Conservation (phyloP, 2,329 filamentous ascomycete species). For the Fusarium keratoplasticum region DNA sequence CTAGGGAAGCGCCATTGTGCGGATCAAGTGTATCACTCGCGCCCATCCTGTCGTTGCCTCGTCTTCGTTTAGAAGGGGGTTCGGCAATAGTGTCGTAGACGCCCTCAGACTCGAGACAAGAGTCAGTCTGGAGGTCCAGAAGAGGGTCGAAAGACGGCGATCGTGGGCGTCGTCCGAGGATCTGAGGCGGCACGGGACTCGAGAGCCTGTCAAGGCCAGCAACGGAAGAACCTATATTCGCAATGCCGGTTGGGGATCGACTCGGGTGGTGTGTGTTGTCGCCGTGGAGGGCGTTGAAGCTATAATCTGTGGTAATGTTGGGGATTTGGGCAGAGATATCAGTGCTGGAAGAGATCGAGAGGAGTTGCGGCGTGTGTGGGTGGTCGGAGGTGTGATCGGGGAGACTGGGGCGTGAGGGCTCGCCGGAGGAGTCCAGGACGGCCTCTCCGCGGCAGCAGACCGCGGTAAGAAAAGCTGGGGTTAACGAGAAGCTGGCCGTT, state of each 20-base stretch:
- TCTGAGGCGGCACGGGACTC: constrained; percentile 48
- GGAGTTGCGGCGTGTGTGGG: constrained; percentile 68
- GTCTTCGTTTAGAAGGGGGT: constrained; percentile 62
- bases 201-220: constrained; percentile 40
- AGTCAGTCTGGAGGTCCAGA: constrained; percentile 48
- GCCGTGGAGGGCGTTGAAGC: constrained; percentile 36
- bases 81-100: constrained; percentile 23
- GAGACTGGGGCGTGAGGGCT: constrained; percentile 48
- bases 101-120: constrained; percentile 35
- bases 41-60: constrained; percentile 72
- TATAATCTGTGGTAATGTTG: constrained; percentile 18
- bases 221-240: constrained; percentile 57
- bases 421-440: constrained; percentile 55
- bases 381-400: constrained; percentile 67
- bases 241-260: constrained; percentile 47
- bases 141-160: constrained; percentile 51
- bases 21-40: constrained; percentile 63
- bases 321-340: constrained; percentile 55
- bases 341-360: constrained; percentile 61
- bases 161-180: constrained; percentile 69
- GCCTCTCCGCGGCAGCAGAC: constrained; percentile 54
- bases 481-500: constrained; percentile 39
- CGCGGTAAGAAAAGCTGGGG: constrained; percentile 47
- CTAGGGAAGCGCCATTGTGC: constrained; percentile 65
- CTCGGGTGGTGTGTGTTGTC: constrained; percentile 40